These are phyloP conservation scores for Amanita polypyramis DNA, from an alignment of 768 basidiomycete genomes.

Conservation along the genomic window DNA sequence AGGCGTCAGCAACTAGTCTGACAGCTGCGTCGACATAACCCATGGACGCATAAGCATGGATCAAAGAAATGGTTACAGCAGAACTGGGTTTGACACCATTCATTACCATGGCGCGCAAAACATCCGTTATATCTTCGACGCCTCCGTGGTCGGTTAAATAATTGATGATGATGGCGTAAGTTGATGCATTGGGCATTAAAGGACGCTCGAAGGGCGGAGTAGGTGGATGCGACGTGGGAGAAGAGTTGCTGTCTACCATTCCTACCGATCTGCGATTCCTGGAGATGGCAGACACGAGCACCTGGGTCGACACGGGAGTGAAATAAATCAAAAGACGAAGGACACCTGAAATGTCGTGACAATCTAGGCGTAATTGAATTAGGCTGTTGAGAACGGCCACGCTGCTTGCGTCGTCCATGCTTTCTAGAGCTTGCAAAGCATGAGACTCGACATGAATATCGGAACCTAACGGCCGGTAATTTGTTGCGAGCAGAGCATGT, in stretches of 20 bases:
- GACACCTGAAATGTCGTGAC: conserved; percentile 36
- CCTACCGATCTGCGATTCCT: neutral
- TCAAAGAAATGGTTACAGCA: conserved; percentile 39
- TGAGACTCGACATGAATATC: conserved; percentile 43
- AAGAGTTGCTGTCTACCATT: neutral
- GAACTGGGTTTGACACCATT: conserved; percentile 34
- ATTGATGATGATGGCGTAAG: conserved; percentile 55
- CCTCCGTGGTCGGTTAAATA: conserved; percentile 35
- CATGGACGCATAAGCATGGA: conserved; percentile 42
- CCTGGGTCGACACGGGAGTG: conserved; percentile 18
- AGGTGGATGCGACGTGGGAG: neutral
- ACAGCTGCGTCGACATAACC: conserved; percentile 41
- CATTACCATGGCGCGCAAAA: conserved; percentile 37
- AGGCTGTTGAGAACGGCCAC: conserved; percentile 60
- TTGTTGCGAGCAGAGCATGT: conserved; percentile 44
- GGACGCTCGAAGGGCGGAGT: conserved; percentile 3
- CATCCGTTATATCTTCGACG: conserved; percentile 31
- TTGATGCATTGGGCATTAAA: conserved; percentile 41
- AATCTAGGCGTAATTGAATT: conserved; percentile 51
- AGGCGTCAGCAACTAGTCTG: conserved; percentile 37
- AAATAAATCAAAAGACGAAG: conserved; percentile 40
- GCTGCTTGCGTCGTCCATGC: conserved; percentile 27
- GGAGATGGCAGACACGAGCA: neutral
- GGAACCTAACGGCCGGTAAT: conserved; percentile 50
- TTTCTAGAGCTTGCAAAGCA: conserved; percentile 36